These are phyloP conservation scores for Solanum phureja DNA, from an alignment of 257 asterid genomes.

Conservation along the genomic window DNA sequence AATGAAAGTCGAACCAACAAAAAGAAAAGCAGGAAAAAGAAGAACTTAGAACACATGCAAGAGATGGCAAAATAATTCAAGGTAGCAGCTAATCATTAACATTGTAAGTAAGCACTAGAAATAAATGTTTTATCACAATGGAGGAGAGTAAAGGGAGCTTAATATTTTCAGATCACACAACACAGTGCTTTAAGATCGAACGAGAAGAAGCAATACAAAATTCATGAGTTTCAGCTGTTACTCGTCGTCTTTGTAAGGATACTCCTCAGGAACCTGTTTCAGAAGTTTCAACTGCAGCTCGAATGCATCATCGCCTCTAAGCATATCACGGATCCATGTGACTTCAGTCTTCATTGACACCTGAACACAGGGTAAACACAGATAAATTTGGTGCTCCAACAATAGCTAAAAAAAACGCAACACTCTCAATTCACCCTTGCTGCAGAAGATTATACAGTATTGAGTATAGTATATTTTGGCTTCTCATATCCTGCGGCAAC, in stretches of 20 bases:
- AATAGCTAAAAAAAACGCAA: neutral
- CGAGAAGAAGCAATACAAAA: neutral
- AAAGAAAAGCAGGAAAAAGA: neutral
- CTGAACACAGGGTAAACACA: conserved; percentile 14
- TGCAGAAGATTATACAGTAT: neutral
- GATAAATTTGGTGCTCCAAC: neutral
- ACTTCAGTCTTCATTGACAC: conserved; percentile 95
- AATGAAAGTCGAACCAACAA: neutral
- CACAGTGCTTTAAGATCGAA: neutral
- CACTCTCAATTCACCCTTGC: neutral
- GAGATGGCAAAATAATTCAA: neutral
- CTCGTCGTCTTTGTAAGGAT: conserved; percentile 98
- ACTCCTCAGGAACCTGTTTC: conserved; percentile 96
- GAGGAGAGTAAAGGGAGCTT: neutral
- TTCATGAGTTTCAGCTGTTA: conserved; percentile 6
- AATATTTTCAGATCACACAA: neutral
- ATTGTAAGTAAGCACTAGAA: neutral
- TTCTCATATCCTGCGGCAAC: neutral
- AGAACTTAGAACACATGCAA: neutral
- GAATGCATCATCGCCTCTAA: conserved; percentile 91
- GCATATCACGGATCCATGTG: conserved; percentile 96
- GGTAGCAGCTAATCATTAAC: neutral
- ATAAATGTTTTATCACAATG: neutral
- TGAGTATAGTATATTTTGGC: neutral
- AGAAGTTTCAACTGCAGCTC: conserved; percentile 91